phyloP scores from a whole-genome alignment of 768 basidiomycete species.

The Leccinellum albellum region DNA sequence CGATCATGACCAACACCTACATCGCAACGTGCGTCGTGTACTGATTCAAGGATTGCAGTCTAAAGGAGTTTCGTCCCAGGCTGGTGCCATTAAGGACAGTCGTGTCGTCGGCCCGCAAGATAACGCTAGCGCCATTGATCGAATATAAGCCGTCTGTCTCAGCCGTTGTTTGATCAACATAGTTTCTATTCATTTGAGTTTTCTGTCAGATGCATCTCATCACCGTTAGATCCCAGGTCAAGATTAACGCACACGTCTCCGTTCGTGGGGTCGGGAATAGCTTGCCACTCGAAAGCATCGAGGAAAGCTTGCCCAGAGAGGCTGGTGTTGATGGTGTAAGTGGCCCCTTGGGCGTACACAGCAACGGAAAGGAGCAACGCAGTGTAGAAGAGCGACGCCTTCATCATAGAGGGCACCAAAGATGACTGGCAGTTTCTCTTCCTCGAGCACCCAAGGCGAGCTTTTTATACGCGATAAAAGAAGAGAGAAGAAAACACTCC shows the following conservation, averaged over 20 bases:
- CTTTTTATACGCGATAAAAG: not conserved
- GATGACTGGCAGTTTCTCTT: not conserved
- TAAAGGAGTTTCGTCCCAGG: constrained; percentile 32
- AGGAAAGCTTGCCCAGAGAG: constrained; percentile 47
- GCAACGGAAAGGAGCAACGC: not conserved
- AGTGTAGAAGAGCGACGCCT: not conserved
- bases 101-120: constrained; percentile 30
- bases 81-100: constrained; percentile 23
- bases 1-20: constrained; percentile 7
- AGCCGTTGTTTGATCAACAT: constrained; percentile 47
- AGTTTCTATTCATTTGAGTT: constrained; percentile 30
- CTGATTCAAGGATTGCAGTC: constrained; percentile 24
- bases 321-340: constrained; percentile 34
- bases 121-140: constrained; percentile 38
- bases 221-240: not conserved
- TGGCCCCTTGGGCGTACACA: not conserved
- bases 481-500: not conserved
- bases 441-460: not conserved
- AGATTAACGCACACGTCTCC: constrained; percentile 20
- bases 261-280: constrained; percentile 29
- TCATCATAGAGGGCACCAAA: not conserved
- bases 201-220: not conserved
- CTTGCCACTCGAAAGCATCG: constrained; percentile 25
- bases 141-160: constrained; percentile 51
- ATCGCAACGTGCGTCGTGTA: constrained; percentile 33